These are phyloP conservation scores for Iris pallida DNA, from an alignment of 116 monocot species.

Conservation along the genomic window DNA sequence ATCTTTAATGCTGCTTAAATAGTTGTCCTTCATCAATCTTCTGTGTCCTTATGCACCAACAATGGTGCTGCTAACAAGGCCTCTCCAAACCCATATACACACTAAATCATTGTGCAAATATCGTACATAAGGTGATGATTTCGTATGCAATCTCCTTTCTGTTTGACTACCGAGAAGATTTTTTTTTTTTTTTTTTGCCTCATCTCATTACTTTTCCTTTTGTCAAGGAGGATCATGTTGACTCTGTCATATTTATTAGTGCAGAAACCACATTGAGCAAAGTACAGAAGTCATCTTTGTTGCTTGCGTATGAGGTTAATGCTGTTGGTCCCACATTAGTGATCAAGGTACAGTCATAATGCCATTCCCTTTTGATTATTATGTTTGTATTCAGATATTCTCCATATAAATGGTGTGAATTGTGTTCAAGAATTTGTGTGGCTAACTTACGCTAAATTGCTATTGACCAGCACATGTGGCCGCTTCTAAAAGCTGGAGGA, in stretches of 20 bases:
- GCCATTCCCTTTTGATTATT: not conserved
- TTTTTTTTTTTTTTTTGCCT: too few species aligned
- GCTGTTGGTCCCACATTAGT: slow-evolving; percentile 84
- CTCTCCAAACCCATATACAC: too few species aligned
- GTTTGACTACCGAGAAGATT: too few species aligned
- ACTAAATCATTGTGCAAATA: too few species aligned
- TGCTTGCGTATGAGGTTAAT: slow-evolving; percentile 90
- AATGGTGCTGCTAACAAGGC: too few species aligned
- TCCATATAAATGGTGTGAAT: not conserved
- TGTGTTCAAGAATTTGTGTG: not conserved
- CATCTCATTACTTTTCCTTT: too few species aligned
- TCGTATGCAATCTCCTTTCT: too few species aligned
- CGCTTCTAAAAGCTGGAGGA: slow-evolving; percentile 74
- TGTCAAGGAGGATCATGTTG: not conserved
- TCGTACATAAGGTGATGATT: too few species aligned
- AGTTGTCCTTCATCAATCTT: too few species aligned
- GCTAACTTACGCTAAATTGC: slow-evolving; percentile 7
- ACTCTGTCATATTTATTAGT: slow-evolving; percentile 20
- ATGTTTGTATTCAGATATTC: not conserved
- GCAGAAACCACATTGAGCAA: slow-evolving; percentile 88
- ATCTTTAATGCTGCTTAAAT: too few species aligned
- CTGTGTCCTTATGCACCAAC: too few species aligned
- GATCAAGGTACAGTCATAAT: slow-evolving; percentile 45
- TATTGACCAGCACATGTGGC: slow-evolving; percentile 79
- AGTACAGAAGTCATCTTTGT: slow-evolving; percentile 79